phyloP scores from a whole-genome alignment of 2,329 filamentous ascomycete genomes.

The Gnomoniopsis sp. region DNA sequence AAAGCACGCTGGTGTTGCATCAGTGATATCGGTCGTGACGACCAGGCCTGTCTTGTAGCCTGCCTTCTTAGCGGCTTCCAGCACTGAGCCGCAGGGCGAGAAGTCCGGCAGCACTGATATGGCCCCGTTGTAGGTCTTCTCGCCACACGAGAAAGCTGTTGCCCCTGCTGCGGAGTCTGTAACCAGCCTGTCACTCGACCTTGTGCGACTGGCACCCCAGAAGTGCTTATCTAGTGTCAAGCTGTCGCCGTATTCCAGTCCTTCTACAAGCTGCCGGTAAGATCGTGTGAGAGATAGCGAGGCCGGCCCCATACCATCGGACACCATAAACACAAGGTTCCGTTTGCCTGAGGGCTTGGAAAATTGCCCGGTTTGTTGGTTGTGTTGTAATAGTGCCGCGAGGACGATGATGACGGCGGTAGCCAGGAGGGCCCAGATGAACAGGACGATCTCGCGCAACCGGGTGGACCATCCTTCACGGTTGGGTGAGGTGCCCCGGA shows the following conservation, averaged over 20 bases:
- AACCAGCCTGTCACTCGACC: conserved; percentile 78
- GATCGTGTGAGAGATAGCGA: conserved; percentile 82
- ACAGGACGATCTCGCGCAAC: conserved; percentile 69
- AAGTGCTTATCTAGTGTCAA: conserved; percentile 83
- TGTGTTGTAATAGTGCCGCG: conserved; percentile 74
- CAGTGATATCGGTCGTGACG: conserved; percentile 90
- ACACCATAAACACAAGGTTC: conserved; percentile 98
- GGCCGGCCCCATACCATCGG: conserved; percentile 95
- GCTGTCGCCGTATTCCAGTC: conserved; percentile 70
- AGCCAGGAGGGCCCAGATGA: conserved; percentile 78
- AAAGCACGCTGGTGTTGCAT: conserved; percentile 95
- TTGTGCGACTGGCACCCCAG: conserved; percentile 84
- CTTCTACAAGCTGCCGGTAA: conserved; percentile 75
- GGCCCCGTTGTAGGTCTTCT: conserved; percentile 95
- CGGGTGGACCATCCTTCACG: conserved; percentile 31
- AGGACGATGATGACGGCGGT: conserved; percentile 76
- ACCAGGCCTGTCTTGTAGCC: conserved; percentile 93
- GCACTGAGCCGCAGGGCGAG: conserved; percentile 82
- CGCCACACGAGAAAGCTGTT: conserved; percentile 88
- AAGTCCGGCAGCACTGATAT: conserved; percentile 86
- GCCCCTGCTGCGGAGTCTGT: conserved; percentile 97
- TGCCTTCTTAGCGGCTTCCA: conserved; percentile 89
- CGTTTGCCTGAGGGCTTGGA: conserved; percentile 60
- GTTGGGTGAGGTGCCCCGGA: conserved; percentile 23
- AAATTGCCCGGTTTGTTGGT: conserved; percentile 45